A percentile compares a stretch with the other conserved stretches of the same genome.
phyloP scores from a whole-genome alignment of 1,284 basidiomycete species.

The Fomitopsis palustris region DNA sequence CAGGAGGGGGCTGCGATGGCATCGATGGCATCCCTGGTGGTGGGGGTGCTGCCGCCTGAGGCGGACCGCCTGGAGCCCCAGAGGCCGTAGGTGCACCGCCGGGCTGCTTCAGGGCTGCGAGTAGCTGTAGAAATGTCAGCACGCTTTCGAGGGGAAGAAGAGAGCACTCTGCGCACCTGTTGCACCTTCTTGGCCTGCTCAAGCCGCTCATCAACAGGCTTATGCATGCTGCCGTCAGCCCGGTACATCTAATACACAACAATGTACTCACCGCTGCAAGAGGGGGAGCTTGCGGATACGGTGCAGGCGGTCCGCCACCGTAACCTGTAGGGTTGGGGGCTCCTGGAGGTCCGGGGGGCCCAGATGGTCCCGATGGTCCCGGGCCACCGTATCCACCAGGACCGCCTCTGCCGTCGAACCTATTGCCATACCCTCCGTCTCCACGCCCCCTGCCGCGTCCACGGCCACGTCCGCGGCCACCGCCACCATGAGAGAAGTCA shows the following conservation, averaged over 20 bases:
- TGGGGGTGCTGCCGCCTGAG: conserved; percentile 30
- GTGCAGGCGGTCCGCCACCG: conserved; percentile 26
- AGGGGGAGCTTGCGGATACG: conserved; percentile 25
- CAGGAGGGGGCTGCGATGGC: conserved; percentile 25
- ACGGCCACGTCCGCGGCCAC: conserved; percentile 34
- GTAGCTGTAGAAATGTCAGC: conserved; percentile 35
- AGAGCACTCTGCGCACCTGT: conserved; percentile 40
- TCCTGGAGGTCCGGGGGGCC: conserved; percentile 21
- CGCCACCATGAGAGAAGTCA: conserved; percentile 31
- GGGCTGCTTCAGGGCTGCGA: conserved; percentile 76
- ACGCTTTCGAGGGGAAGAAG: neutral
- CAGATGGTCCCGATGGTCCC: conserved; percentile 17
- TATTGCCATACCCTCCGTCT: conserved; percentile 29
- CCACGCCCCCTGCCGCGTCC: conserved; percentile 29
- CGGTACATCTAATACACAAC: neutral
- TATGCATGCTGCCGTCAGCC: neutral
- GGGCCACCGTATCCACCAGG: conserved; percentile 33
- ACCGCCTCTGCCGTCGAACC: conserved; percentile 32
- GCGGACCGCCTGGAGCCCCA: conserved; percentile 12
- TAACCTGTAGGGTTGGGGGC: conserved; percentile 17
- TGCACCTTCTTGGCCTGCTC: conserved; percentile 83
- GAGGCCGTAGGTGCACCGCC: conserved; percentile 23
- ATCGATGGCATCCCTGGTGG: conserved; percentile 31
- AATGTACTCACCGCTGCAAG: conserved; percentile 22
- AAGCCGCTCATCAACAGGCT: conserved; percentile 62